Conservation (phyloP, 805 yeast species). For the Cephaloascus albidus region DNA sequence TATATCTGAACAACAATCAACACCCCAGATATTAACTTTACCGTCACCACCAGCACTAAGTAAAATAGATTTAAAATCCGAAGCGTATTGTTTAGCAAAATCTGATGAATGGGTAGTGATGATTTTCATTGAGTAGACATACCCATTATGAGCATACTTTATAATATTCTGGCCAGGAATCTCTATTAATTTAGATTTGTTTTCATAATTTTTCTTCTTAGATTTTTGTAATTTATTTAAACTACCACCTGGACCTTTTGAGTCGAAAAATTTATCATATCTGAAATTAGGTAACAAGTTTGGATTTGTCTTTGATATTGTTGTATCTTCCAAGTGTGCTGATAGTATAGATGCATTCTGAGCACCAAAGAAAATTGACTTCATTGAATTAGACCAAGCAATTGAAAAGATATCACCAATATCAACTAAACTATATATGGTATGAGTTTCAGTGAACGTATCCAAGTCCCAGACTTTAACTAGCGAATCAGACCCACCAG, state of each 20-base stretch:
- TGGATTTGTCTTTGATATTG: conserved; percentile 9
- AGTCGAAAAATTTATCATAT: conserved; percentile 82
- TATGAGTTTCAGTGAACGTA: conserved; percentile 41
- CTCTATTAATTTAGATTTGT: conserved; percentile 38
- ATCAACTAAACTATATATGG: conserved; percentile 77
- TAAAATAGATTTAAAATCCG: conserved; percentile 7
- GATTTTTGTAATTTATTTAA: conserved; percentile 8
- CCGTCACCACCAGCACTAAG: conserved; percentile 87
- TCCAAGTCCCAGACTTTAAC: conserved; percentile 76
- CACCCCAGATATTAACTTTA: conserved; percentile 67
- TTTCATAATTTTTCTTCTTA: conserved; percentile 5
- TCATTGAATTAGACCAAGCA: conserved; percentile 50
- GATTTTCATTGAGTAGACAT: conserved; percentile 60
- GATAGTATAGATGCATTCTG: conserved; percentile 86
- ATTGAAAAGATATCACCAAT: conserved; percentile 90
- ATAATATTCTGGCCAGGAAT: conserved; percentile 58
- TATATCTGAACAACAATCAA: neutral
- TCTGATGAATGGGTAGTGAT: conserved; percentile 12
- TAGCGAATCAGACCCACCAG: conserved; percentile 87
- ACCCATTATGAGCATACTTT: conserved; percentile 87
- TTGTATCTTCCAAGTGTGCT: conserved; percentile 34
- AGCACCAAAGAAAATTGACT: conserved; percentile 74
- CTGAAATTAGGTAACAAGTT: conserved; percentile 44
- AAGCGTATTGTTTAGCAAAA: conserved; percentile 3
- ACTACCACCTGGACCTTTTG: conserved; percentile 74